These are phyloP conservation scores for Leishmania turanica DNA, from an alignment of 208 protist species.

Conservation along the genomic window DNA sequence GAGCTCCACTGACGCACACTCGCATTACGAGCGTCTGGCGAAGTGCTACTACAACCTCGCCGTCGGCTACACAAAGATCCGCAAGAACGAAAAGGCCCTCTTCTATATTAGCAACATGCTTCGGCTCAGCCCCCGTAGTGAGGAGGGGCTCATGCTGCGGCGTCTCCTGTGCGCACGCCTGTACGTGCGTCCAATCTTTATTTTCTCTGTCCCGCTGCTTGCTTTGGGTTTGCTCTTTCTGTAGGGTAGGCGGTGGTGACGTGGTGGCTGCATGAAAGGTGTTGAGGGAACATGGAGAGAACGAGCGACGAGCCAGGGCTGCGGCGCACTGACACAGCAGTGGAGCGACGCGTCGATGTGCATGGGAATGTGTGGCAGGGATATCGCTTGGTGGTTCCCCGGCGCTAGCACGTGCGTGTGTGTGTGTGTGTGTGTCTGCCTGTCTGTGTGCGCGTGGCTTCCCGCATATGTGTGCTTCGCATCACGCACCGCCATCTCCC, in stretches of 20 bases:
- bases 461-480: too few relatives aligned
- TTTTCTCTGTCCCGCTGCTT: slow-evolving; percentile 2
- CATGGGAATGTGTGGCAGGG: too few relatives aligned
- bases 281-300: neutral
- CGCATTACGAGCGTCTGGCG: slow-evolving; percentile 12
- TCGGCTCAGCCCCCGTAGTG: slow-evolving; percentile 44
- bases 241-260: slow-evolving; percentile 2
- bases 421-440: neutral
- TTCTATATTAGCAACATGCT: slow-evolving; percentile 65
- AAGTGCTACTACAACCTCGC: slow-evolving; percentile 69
- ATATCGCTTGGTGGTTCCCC: too few relatives aligned
- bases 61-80: slow-evolving; percentile 79
- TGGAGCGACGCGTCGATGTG: neutral
- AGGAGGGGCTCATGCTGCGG: slow-evolving; percentile 41
- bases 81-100: slow-evolving; percentile 51
- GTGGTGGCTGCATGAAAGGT: neutral
- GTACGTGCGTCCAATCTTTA: neutral
- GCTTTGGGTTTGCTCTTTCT: slow-evolving; percentile 11
- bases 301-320: neutral
- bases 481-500: too few relatives aligned
- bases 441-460: neutral
- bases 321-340: neutral
- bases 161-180: slow-evolving; percentile 21
- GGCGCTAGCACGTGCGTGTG: neutral
- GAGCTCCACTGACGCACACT: neutral